Percentiles rank a stretch among this genome's conserved stretches.
These are phyloP conservation scores for Torulaspora pretoriensis DNA, from an alignment of 1,139 yeast genomes.

Conservation along the genomic window DNA sequence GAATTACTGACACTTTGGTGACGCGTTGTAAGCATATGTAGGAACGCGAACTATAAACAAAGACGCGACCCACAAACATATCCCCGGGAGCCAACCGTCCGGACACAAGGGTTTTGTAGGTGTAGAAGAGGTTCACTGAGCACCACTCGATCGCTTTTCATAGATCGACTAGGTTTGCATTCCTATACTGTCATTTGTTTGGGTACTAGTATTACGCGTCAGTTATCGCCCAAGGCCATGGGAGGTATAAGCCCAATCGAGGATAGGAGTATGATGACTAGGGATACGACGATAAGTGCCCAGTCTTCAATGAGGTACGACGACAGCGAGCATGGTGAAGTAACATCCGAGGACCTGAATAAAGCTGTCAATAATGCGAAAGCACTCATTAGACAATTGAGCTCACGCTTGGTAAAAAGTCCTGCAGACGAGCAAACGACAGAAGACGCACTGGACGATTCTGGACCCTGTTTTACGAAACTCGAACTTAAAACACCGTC, in stretches of 20 bases:
- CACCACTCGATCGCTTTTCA: neutral
- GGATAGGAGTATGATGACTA: slow-evolving; percentile 2
- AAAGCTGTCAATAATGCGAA: slow-evolving; percentile 12
- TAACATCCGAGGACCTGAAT: slow-evolving; percentile 6
- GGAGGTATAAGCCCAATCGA: neutral
- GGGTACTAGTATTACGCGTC: neutral
- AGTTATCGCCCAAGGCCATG: neutral
- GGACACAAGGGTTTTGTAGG: neutral
- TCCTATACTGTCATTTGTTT: no score
- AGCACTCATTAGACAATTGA: slow-evolving; percentile 9
- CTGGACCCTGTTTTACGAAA: neutral
- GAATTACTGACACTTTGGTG: neutral
- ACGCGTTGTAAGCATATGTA: slow-evolving; percentile 2
- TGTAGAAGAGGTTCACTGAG: neutral
- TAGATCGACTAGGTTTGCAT: neutral
- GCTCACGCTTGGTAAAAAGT: slow-evolving; percentile 8
- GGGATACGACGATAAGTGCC: slow-evolving; percentile 3
- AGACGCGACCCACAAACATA: slow-evolving; percentile 4
- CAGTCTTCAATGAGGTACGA: slow-evolving; percentile 8
- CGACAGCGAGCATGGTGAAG: slow-evolving; percentile 6
- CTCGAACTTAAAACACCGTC: neutral
- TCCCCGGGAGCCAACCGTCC: neutral
- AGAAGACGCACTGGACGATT: neutral
- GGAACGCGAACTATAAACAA: slow-evolving; percentile 1
- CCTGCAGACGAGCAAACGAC: slow-evolving; percentile 8